phyloP scores from a whole-genome alignment of 2,329 filamentous ascomycete genomes.

The Fusarium sp. region DNA sequence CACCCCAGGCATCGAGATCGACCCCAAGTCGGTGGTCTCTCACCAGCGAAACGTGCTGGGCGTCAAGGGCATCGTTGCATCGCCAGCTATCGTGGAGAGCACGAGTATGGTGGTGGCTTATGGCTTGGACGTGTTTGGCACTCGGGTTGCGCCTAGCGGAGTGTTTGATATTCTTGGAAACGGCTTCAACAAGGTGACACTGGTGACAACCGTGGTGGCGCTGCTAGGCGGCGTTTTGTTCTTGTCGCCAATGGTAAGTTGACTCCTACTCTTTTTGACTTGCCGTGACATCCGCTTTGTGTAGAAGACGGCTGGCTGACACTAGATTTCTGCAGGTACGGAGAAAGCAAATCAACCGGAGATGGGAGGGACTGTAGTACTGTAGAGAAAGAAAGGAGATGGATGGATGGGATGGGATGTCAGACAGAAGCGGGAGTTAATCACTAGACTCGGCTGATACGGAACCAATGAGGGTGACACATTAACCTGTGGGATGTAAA shows the following conservation, averaged over 20 bases:
- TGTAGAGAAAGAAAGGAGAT: conserved; percentile 16
- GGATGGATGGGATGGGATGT: conserved; percentile 12
- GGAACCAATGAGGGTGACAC: conserved; percentile 23
- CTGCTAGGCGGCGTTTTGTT: conserved; percentile 81
- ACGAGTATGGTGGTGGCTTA: conserved; percentile 91
- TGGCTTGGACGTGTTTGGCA: conserved; percentile 89
- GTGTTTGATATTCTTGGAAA: conserved; percentile 94
- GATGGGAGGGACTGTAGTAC: conserved; percentile 63
- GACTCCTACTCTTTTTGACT: not conserved
- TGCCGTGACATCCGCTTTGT: not conserved
- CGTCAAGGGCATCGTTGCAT: conserved; percentile 77
- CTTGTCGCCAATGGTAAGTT: conserved; percentile 87
- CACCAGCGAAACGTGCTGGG: conserved; percentile 87
- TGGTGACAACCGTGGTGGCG: conserved; percentile 86
- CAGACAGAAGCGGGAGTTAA: conserved; percentile 34
- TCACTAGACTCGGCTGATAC: conserved; percentile 21
- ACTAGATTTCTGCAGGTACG: conserved; percentile 56
- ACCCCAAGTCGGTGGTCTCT: conserved; percentile 82
- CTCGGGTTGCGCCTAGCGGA: conserved; percentile 86
- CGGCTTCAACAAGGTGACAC: conserved; percentile 90
- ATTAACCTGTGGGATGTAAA: conserved; percentile 40
- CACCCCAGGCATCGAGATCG: conserved; percentile 81
- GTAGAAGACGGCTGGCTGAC: conserved; percentile 48
- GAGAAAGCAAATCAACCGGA: conserved; percentile 75
- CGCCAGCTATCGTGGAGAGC: conserved; percentile 87